Conservation (phyloP, 1,284 basidiomycete species). For the Phylloboletellus chloephorus region DNA sequence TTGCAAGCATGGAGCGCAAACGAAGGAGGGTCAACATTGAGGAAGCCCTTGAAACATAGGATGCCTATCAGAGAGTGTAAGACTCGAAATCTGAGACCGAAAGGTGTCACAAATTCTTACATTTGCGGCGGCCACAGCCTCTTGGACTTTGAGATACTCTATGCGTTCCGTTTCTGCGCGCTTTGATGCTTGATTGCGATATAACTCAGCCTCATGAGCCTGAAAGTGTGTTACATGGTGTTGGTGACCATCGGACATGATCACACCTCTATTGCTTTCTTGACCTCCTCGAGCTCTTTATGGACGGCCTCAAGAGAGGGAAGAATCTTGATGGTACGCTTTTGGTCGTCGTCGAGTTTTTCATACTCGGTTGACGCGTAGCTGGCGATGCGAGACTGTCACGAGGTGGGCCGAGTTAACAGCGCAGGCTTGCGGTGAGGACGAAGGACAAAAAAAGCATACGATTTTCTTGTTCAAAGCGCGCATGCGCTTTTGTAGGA, state of each 20-base stretch:
- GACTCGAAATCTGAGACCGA: neutral
- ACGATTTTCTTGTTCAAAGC: constrained; percentile 80
- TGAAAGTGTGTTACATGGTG: constrained; percentile 24
- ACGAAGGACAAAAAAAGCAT: constrained; percentile 31
- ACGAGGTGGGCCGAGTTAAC: constrained; percentile 12
- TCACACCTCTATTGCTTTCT: constrained; percentile 71
- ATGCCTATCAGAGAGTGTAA: constrained; percentile 10
- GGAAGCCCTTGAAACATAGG: constrained; percentile 35
- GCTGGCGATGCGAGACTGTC: constrained; percentile 63
- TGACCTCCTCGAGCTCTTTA: constrained; percentile 78
- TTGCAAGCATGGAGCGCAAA: constrained; percentile 53
- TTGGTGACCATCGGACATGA: constrained; percentile 1
- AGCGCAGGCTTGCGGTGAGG: constrained; percentile 2
- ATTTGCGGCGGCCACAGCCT: constrained; percentile 55
- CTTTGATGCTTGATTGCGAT: constrained; percentile 49
- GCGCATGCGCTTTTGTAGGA: constrained; percentile 73
- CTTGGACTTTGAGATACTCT: constrained; percentile 48
- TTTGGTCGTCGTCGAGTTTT: constrained; percentile 83
- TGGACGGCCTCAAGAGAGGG: constrained; percentile 68
- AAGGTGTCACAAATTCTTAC: constrained; percentile 33
- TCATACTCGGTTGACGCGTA: constrained; percentile 63
- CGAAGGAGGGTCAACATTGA: constrained; percentile 62
- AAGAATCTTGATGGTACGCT: constrained; percentile 60
- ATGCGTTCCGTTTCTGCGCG: constrained; percentile 49
- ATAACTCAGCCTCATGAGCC: constrained; percentile 61